Percentiles rank a stretch among this genome's conserved stretches.
Evolutionary conservation across 805 yeast genomes (phyloP).

Genomic region (Zygoascus bituminiphila): DNA sequence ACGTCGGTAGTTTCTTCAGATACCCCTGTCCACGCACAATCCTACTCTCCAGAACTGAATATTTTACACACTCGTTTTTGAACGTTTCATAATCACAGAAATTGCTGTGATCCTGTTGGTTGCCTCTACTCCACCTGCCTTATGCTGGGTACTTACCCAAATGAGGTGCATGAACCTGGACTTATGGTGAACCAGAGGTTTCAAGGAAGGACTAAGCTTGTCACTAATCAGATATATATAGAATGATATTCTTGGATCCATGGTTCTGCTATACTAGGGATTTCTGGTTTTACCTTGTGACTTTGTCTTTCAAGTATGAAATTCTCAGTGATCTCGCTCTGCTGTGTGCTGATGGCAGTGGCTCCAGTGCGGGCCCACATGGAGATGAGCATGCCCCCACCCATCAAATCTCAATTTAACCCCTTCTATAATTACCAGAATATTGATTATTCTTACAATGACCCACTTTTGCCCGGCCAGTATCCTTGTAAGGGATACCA

Average conservation of each 20-base stretch:
- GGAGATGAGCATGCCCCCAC: slow-evolving; percentile 21
- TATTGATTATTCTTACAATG: slow-evolving; percentile 17
- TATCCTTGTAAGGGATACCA: slow-evolving; percentile 23
- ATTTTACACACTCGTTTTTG: too few relatives aligned
- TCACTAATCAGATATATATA: not conserved
- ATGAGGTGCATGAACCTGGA: not conserved
- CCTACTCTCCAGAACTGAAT: too few relatives aligned
- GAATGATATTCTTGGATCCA: too few relatives aligned
- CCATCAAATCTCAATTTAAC: slow-evolving; percentile 18
- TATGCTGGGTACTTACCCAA: not conserved
- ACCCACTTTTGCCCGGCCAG: slow-evolving; percentile 10
- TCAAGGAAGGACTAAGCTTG: not conserved
- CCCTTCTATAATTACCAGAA: slow-evolving; percentile 7
- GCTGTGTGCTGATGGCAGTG: not conserved
- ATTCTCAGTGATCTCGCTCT: not conserved
- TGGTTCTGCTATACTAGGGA: too few relatives aligned
- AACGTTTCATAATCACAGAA: too few relatives aligned
- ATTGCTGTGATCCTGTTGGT: too few relatives aligned
- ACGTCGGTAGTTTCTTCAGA: too few relatives aligned
- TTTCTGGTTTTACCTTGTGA: too few relatives aligned
- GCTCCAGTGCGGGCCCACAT: slow-evolving; percentile 13
- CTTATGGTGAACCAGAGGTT: not conserved
- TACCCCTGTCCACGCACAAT: too few relatives aligned
- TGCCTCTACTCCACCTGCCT: not conserved
- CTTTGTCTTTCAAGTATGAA: too few relatives aligned